These are phyloP conservation scores for Bauhinia variegata DNA, from an alignment of 306 rosid genomes.

Conservation along the genomic window DNA sequence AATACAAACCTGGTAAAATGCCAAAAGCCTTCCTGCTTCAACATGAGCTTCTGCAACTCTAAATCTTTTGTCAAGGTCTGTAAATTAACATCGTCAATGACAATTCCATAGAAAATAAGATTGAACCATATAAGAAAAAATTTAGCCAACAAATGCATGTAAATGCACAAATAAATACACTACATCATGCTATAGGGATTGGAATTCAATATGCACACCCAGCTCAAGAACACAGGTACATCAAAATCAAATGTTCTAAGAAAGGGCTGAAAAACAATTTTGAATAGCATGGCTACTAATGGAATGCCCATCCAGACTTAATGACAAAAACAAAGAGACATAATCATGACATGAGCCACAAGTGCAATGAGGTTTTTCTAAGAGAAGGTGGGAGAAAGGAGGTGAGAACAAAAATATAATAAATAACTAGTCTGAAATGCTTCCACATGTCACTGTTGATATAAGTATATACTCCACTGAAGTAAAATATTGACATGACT, in stretches of 20 bases:
- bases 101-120: conserved; percentile 8
- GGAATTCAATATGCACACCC: conserved; percentile 32
- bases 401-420: too few relatives aligned
- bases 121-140: conserved; percentile 29
- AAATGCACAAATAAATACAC: conserved; percentile 23
- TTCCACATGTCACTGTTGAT: too few relatives aligned
- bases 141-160: conserved; percentile 18
- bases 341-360: too few relatives aligned
- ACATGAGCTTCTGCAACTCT: conserved; percentile 86
- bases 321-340: neutral
- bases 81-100: conserved; percentile 30
- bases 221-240: conserved; percentile 32
- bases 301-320: conserved; percentile 15
- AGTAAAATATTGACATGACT: too few relatives aligned
- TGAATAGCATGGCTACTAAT: conserved; percentile 18
- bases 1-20: conserved; percentile 79
- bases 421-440: too few relatives aligned
- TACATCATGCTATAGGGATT: neutral
- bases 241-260: conserved; percentile 11
- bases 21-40: conserved; percentile 94
- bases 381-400: too few relatives aligned
- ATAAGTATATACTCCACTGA: too few relatives aligned
- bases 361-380: too few relatives aligned
- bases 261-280: conserved; percentile 9
- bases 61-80: conserved; percentile 74